Base-by-base conservation (phyloP, 1,139 yeast genomes). In the Wickerhamiella pararugosa region DNA sequence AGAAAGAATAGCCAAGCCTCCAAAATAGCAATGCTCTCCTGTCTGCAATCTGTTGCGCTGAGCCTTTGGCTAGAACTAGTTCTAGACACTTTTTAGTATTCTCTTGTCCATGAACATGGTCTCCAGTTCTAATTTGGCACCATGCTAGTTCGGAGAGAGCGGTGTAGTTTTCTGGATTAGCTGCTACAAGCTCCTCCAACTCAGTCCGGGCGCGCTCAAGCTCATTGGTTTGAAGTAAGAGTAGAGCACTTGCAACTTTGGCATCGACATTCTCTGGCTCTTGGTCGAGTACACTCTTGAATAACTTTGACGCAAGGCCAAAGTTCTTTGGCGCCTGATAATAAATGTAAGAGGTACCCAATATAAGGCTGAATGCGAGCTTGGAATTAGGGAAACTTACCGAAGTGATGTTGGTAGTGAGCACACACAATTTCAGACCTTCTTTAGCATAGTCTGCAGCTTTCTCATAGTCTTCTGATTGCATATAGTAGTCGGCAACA, bases 301-400 rank as follows among this genome's bases (percentile, higher is more conserved):
- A 90, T 27, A 86, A 61, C 39, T 73, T 74, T 36, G 81, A 58
- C 0, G 98, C 97, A 33, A 78, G 67, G 7, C 72, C 67, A 54
- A 75, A 84, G 58, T 87, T 81, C 58, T 84, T 84, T 5, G 97
- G 98, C 0, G 95, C 82, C 56, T 87, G 94, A 55, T 77, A 72
- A 54, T 81, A 79, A 0, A 94, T 83, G 54, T 84, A 82, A 0
- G 81, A 71, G 2, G 78, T 72, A 0, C 93, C 97, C 43, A 83
- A 65, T 11, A 74, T 67, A 40, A 86, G 70, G 25, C 79, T 65
- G 26, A 83, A 62, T 43, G 77, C 80, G 43, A 69, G 70, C 49
- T 70, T 73, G 1, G 86, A 67, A 47, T 75, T 63, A 1, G 57
- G 55, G 39, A 81, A 65, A 21, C 62, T 57, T 6, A 68, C 60